Conservation (phyloP, 2,329 filamentous ascomycete species). For the Pseudogymnoascus sp. region DNA sequence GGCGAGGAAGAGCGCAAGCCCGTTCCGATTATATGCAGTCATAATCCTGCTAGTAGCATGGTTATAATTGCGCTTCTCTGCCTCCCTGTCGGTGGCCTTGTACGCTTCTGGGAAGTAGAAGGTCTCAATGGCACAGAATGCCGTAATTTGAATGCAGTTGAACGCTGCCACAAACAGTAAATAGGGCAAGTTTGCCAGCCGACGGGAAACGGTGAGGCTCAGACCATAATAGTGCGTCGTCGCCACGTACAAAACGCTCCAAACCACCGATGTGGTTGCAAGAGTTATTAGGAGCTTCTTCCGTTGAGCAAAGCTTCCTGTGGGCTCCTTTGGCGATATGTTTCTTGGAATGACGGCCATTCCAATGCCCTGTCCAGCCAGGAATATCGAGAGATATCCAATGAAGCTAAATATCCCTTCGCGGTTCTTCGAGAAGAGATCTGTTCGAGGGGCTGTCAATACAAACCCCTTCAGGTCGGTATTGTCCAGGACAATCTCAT, state of each 20-base stretch:
- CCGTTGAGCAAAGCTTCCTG: conserved; percentile 39
- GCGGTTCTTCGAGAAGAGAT: conserved; percentile 80
- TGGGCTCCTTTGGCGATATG: conserved; percentile 36
- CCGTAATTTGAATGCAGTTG: conserved; percentile 74
- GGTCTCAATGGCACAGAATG: conserved; percentile 72
- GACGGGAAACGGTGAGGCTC: conserved; percentile 71
- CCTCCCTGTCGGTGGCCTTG: conserved; percentile 44
- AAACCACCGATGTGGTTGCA: conserved; percentile 56
- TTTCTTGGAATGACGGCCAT: conserved; percentile 66
- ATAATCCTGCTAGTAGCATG: conserved; percentile 75
- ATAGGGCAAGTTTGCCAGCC: conserved; percentile 89
- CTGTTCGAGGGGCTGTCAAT: conserved; percentile 68
- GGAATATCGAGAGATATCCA: conserved; percentile 91
- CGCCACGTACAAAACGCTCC: conserved; percentile 63
- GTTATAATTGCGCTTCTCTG: conserved; percentile 57
- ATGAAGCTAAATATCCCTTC: conserved; percentile 94
- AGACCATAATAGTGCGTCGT: conserved; percentile 67
- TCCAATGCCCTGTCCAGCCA: conserved; percentile 78
- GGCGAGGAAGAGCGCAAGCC: conserved; percentile 73
- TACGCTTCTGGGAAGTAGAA: conserved; percentile 69
- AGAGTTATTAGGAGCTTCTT: conserved; percentile 57
- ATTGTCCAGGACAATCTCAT: conserved; percentile 69
- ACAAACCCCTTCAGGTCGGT: conserved; percentile 78
- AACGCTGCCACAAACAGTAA: conserved; percentile 88
- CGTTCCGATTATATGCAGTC: conserved; percentile 80